phyloP scores from a whole-genome alignment of 2,329 filamentous ascomycete genomes.

The Ascochyta koolunga region DNA sequence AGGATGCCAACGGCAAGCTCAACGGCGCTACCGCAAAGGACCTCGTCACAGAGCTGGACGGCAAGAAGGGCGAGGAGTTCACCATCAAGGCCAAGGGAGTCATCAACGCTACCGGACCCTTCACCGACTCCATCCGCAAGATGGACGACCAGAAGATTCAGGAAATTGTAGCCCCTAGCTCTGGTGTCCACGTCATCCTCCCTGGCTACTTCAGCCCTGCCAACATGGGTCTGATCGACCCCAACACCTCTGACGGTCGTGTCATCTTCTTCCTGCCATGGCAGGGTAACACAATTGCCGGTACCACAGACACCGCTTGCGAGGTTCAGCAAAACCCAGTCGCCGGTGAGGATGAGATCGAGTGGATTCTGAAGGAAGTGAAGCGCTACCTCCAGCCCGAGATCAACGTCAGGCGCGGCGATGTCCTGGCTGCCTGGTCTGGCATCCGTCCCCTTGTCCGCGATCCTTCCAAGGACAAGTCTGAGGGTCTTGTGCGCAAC shows the following conservation, averaged over 20 bases:
- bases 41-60: conserved; percentile 68
- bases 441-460: conserved; percentile 86
- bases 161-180: conserved; percentile 84
- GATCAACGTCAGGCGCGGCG: conserved; percentile 81
- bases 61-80: conserved; percentile 67
- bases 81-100: conserved; percentile 78
- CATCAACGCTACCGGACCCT: conserved; percentile 88
- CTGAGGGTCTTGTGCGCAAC: conserved; percentile 85
- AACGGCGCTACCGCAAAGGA: conserved; percentile 78
- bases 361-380: conserved; percentile 87
- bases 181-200: conserved; percentile 84
- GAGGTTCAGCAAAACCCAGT: conserved; percentile 74
- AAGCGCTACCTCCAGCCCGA: conserved; percentile 81
- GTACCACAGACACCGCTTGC: conserved; percentile 82
- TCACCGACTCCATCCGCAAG: conserved; percentile 83
- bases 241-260: conserved; percentile 82
- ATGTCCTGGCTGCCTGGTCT: conserved; percentile 90
- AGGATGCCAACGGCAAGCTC: conserved; percentile 73
- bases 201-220: conserved; percentile 85
- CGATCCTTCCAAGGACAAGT: conserved; percentile 84
- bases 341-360: conserved; percentile 81
- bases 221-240: conserved; percentile 88
- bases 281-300: conserved; percentile 91
- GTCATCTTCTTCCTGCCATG: conserved; percentile 94
- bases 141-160: conserved; percentile 75